Evolutionary conservation across 2,329 filamentous ascomycete genomes (phyloP).

Genomic region (Colletotrichum ledebouriae): DNA sequence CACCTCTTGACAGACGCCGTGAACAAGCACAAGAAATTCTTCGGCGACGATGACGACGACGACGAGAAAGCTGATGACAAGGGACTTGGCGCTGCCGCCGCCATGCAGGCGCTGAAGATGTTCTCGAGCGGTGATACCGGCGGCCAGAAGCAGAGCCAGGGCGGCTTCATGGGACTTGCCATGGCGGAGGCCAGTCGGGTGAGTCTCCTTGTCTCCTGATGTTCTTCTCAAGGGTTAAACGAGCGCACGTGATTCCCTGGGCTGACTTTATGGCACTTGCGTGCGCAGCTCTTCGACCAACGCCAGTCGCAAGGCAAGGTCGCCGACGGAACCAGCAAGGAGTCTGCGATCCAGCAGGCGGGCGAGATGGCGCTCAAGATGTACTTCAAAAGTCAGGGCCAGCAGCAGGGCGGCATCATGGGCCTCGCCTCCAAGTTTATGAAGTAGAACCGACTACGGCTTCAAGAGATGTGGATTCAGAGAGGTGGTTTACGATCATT

Average conservation of each 20-base stretch:
- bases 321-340: slow-evolving; percentile 76
- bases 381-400: slow-evolving; percentile 83
- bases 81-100: slow-evolving; percentile 78
- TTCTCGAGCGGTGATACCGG: slow-evolving; percentile 72
- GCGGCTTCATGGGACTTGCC: slow-evolving; percentile 85
- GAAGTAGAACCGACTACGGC: slow-evolving; percentile 33
- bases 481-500: neutral
- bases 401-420: slow-evolving; percentile 64
- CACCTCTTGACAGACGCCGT: slow-evolving; percentile 69
- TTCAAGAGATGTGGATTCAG: no score
- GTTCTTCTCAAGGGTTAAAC: neutral
- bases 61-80: slow-evolving; percentile 61
- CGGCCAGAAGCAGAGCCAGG: slow-evolving; percentile 71
- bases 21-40: slow-evolving; percentile 81
- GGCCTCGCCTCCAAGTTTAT: slow-evolving; percentile 64
- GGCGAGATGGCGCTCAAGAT: slow-evolving; percentile 91
- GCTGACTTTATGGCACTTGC: no score
- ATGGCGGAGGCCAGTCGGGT: slow-evolving; percentile 90
- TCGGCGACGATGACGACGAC: slow-evolving; percentile 63
- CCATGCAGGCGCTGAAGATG: slow-evolving; percentile 85
- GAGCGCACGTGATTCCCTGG: no score
- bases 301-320: slow-evolving; percentile 68
- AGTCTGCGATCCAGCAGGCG: slow-evolving; percentile 82
- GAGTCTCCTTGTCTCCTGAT: slow-evolving; percentile 38
- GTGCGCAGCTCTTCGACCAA: slow-evolving; percentile 69